phyloP scores from a whole-genome alignment of 2,329 filamentous ascomycete species.

The Aspergillus costaricaensis region DNA sequence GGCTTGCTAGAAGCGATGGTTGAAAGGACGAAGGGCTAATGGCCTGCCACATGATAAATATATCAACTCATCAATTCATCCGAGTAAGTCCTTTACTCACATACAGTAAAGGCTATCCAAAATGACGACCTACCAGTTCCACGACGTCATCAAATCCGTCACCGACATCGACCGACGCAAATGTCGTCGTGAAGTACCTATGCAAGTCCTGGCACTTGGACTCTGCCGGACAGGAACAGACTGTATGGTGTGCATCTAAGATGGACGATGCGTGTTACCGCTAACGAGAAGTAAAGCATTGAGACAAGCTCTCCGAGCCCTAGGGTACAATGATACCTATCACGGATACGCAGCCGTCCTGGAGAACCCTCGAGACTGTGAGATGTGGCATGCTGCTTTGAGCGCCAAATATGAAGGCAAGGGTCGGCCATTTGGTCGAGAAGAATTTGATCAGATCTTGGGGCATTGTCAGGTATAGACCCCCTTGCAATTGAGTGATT shows the following conservation, averaged over 20 bases:
- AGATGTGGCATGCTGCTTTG: constrained; percentile 3
- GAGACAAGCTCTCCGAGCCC: constrained; percentile 25
- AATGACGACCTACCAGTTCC: no score
- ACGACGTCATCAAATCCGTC: not conserved
- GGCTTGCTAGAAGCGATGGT: no score
- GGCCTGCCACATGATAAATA: no score
- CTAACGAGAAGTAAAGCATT: constrained; percentile 19
- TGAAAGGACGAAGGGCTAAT: no score
- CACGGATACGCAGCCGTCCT: constrained; percentile 23
- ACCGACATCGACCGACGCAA: not conserved
- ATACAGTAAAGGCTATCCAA: no score
- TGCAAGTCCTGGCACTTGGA: constrained; percentile 28
- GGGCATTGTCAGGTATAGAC: constrained; percentile 5
- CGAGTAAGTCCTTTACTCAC: no score
- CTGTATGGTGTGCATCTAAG: no score
- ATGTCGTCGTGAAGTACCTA: constrained; percentile 8
- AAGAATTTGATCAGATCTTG: constrained; percentile 15
- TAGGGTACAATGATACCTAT: constrained; percentile 30
- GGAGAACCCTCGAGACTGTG: constrained; percentile 10
- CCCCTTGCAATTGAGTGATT: no score
- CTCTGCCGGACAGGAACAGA: constrained; percentile 27
- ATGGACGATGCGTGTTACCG: no score
- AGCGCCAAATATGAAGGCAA: constrained; percentile 8
- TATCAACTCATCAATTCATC: no score
- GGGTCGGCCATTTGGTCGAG: not conserved